phyloP scores from a whole-genome alignment of 179 eudicot species.

The Gypsophila paniculata region DNA sequence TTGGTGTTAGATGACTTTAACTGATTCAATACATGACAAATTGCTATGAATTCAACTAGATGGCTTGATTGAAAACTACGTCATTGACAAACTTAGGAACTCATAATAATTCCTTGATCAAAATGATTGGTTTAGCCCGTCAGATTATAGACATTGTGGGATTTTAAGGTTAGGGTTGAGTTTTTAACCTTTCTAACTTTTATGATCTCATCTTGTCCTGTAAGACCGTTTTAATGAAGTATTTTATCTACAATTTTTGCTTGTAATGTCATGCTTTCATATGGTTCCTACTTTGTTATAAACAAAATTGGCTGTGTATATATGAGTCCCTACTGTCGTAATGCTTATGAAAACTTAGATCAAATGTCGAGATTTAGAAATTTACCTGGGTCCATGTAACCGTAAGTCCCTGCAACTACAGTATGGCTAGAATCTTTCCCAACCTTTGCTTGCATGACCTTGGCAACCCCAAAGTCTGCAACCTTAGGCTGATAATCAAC shows the following conservation, averaged over 20 bases:
- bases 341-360: constrained; percentile 1
- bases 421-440: constrained; percentile 66
- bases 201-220: background rate
- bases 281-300: background rate
- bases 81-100: background rate
- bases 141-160: background rate
- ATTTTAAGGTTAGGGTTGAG: background rate
- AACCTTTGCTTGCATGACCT: constrained; percentile 66
- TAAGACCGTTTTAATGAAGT: too few species aligned
- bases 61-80: background rate
- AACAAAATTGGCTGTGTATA: background rate
- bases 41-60: background rate
- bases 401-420: constrained; percentile 76
- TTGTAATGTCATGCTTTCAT: constrained; percentile 6
- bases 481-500: constrained; percentile 69
- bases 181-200: background rate
- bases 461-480: constrained; percentile 93
- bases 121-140: background rate
- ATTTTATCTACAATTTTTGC: background rate
- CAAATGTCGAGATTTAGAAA: constrained; percentile 11
- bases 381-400: constrained; percentile 90
- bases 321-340: background rate
- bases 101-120: background rate
- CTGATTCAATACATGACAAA: background rate
- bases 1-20: background rate